Conservation (phyloP, 2,329 filamentous ascomycete species). For the Xylaria sp. region DNA sequence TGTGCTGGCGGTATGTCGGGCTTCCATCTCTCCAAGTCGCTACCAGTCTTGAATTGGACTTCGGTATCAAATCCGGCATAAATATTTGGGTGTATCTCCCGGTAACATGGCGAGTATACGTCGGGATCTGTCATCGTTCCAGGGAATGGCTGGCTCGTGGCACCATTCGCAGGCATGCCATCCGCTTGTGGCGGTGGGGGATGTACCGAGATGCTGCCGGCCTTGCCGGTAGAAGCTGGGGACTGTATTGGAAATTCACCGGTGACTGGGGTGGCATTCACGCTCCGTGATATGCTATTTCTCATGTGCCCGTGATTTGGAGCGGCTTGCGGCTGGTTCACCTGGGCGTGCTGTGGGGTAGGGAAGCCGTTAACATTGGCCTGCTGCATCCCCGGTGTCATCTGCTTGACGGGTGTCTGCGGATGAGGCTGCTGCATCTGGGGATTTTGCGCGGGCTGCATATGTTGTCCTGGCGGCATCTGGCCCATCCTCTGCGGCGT, state of each 20-base stretch:
- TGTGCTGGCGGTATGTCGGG: constrained; percentile 74
- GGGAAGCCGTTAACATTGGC: constrained; percentile 53
- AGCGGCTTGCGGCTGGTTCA: constrained; percentile 49
- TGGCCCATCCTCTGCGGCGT: constrained; percentile 51
- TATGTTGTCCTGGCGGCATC: constrained; percentile 45
- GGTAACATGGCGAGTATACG: constrained; percentile 58
- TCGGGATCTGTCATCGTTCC: constrained; percentile 50
- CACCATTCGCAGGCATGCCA: constrained; percentile 29
- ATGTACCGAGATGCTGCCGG: constrained; percentile 46
- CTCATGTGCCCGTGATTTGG: constrained; percentile 48
- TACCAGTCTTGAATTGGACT: constrained; percentile 64
- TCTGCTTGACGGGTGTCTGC: constrained; percentile 50
- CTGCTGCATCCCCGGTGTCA: constrained; percentile 50
- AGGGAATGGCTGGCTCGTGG: constrained; percentile 33
- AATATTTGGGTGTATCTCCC: constrained; percentile 51
- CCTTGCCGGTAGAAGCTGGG: constrained; percentile 44
- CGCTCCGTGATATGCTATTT: constrained; percentile 55
- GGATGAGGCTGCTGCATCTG: constrained; percentile 46
- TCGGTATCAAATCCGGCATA: constrained; percentile 75
- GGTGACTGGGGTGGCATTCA: constrained; percentile 48
- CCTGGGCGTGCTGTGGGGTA: constrained; percentile 45
- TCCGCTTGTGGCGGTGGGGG: constrained; percentile 40
- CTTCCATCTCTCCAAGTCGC: constrained; percentile 67
- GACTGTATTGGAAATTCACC: constrained; percentile 51
- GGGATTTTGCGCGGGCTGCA: constrained; percentile 44